These are phyloP conservation scores for Candida sanyiensis DNA, from an alignment of 805 yeast genomes.

Conservation along the genomic window DNA sequence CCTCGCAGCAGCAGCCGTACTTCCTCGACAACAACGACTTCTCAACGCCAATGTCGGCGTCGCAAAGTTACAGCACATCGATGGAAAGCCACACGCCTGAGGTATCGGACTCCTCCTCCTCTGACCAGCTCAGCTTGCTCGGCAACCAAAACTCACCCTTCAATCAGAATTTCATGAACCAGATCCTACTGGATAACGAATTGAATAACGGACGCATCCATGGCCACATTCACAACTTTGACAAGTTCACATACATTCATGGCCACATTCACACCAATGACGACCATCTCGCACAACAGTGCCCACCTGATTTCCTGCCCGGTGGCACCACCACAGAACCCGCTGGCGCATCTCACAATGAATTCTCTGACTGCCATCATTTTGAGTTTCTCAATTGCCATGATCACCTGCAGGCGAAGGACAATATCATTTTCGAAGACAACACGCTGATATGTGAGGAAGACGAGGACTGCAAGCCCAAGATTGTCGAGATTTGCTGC, in stretches of 20 bases:
- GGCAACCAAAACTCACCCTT: not conserved
- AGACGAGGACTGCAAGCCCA: slow-evolving; percentile 32
- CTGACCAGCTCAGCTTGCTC: slow-evolving; percentile 1
- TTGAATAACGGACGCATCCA: slow-evolving; percentile 49
- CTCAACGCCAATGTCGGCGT: not conserved
- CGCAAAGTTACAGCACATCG: slow-evolving; percentile 1
- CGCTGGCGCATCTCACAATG: slow-evolving; percentile 10
- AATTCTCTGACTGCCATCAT: slow-evolving; percentile 33
- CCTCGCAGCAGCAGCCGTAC: not conserved
- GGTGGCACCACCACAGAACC: not conserved
- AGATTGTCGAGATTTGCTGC: slow-evolving; percentile 37
- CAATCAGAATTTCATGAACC: slow-evolving; percentile 2
- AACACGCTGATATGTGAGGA: slow-evolving; percentile 18
- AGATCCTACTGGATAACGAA: slow-evolving; percentile 5
- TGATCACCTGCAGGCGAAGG: slow-evolving; percentile 18
- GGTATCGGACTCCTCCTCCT: not conserved
- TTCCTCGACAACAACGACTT: not conserved
- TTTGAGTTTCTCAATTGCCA: slow-evolving; percentile 38
- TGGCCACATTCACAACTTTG: slow-evolving; percentile 61
- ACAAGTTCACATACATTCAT: slow-evolving; percentile 56
- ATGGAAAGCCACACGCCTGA: not conserved
- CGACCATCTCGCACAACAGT: not conserved
- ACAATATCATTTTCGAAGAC: slow-evolving; percentile 15
- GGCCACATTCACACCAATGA: slow-evolving; percentile 54
- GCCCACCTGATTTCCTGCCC: not conserved